Conservation (phyloP, 2,329 filamentous ascomycete genomes). For the Clonostachys rhizophaga region DNA sequence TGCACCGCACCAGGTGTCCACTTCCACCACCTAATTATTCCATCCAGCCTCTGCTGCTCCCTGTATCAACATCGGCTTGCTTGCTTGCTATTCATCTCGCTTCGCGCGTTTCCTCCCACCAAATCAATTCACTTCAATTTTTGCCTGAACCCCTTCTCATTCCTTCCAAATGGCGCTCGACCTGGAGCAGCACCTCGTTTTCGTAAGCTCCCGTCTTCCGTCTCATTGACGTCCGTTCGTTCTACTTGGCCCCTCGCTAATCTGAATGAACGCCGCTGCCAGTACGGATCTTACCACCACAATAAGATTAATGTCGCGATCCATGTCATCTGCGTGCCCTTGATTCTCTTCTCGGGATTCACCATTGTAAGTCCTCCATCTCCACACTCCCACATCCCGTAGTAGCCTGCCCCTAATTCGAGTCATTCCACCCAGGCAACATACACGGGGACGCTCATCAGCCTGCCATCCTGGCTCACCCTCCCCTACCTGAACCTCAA, state of each 20-base stretch:
- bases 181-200: slow-evolving; percentile 76
- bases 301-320: slow-evolving; percentile 73
- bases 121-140: no score
- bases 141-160: no score
- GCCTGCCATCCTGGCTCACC: slow-evolving; percentile 62
- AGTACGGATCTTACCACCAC: slow-evolving; percentile 85
- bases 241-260: background rate
- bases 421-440: slow-evolving; percentile 38
- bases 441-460: slow-evolving; percentile 59
- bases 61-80: no score
- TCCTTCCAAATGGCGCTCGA: slow-evolving; percentile 57
- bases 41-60: no score
- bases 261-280: slow-evolving; percentile 1
- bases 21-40: no score
- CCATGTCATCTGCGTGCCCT: slow-evolving; percentile 74
- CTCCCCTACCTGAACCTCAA: slow-evolving; percentile 64
- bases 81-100: no score
- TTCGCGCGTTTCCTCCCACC: no score
- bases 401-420: background rate
- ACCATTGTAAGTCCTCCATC: slow-evolving; percentile 54
- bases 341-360: slow-evolving; percentile 68
- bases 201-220: slow-evolving; percentile 50
- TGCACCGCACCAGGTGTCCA: no score
- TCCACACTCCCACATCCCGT: slow-evolving; percentile 1
- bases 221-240: background rate